Conservation (phyloP, 1,139 yeast species). For the Suhomyces panamericanus region DNA sequence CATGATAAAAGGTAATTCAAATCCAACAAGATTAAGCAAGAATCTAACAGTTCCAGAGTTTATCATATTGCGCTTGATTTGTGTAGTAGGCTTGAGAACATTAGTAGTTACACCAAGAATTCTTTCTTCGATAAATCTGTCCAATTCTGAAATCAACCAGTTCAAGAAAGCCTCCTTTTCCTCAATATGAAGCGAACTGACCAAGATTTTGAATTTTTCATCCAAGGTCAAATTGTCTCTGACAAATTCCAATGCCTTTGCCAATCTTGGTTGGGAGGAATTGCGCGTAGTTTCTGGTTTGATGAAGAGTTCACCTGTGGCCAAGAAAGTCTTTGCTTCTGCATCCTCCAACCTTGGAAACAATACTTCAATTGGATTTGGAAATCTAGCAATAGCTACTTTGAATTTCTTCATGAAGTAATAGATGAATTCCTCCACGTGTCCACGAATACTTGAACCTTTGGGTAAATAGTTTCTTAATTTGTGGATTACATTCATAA, state of each 20-base stretch:
- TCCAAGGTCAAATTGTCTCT: constrained; percentile 32
- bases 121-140: constrained; percentile 27
- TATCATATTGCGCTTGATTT: constrained; percentile 30
- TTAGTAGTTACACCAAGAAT: constrained; percentile 16
- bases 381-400: constrained; percentile 45
- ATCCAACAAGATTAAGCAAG: constrained; percentile 34
- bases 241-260: constrained; percentile 41
- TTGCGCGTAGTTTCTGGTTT: constrained; percentile 22
- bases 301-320: constrained; percentile 51
- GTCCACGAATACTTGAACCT: constrained; percentile 47
- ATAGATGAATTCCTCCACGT: constrained; percentile 64
- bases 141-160: constrained; percentile 46
- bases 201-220: constrained; percentile 45
- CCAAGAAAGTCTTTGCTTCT: constrained; percentile 37
- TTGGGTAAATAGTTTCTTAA: constrained; percentile 35
- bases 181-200: constrained; percentile 50
- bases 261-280: constrained; percentile 26
- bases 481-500: constrained; percentile 49
- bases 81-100: constrained; percentile 20
- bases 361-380: constrained; percentile 68
- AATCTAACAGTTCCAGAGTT: constrained; percentile 39
- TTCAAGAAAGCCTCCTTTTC: constrained; percentile 42
- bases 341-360: constrained; percentile 60
- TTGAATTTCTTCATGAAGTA: constrained; percentile 69
- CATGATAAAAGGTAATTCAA: constrained; percentile 38